These are phyloP conservation scores for Asterionellopsis glacialis DNA, from an alignment of 108 stramenopile species.

Conservation along the genomic window DNA sequence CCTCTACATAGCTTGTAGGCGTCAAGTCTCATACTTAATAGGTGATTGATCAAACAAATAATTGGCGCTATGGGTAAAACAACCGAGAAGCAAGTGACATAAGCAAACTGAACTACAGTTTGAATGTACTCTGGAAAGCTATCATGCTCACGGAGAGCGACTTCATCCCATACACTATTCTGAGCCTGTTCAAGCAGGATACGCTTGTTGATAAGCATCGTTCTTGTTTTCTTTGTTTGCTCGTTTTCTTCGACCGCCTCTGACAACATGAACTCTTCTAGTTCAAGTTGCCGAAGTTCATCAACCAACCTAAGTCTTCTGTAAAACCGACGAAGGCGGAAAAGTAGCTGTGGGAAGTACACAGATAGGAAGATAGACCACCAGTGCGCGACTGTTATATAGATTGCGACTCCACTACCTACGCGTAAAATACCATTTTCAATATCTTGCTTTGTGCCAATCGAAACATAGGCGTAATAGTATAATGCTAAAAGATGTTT, in stretches of 20 bases:
- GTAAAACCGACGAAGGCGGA: slow-evolving; percentile 50
- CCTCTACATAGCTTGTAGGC: slow-evolving; percentile 95
- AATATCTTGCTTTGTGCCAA: slow-evolving; percentile 38
- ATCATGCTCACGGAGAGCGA: slow-evolving; percentile 79
- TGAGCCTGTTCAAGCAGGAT: slow-evolving; percentile 84
- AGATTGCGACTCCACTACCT: slow-evolving; percentile 68
- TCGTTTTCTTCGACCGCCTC: slow-evolving; percentile 17
- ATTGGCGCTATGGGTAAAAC: slow-evolving; percentile 93
- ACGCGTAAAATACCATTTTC: slow-evolving; percentile 84
- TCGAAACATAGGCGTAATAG: slow-evolving; percentile 89
- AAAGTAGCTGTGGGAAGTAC: slow-evolving; percentile 69
- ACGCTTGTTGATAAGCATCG: slow-evolving; percentile 60
- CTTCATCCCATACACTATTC: slow-evolving; percentile 79
- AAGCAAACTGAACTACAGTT: slow-evolving; percentile 89
- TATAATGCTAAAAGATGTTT: slow-evolving; percentile 19
- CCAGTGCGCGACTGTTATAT: slow-evolving; percentile 83
- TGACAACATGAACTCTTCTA: slow-evolving; percentile 41
- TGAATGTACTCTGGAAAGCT: slow-evolving; percentile 93
- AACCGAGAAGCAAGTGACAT: slow-evolving; percentile 94
- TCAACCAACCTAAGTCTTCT: slow-evolving; percentile 39
- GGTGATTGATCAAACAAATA: slow-evolving; percentile 89
- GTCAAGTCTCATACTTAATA: slow-evolving; percentile 90
- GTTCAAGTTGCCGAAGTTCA: slow-evolving; percentile 55
- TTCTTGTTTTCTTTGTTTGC: slow-evolving; percentile 19
- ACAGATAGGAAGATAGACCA: slow-evolving; percentile 82